A percentile compares a stretch with the other conserved stretches of the same genome.
Conservation (phyloP, 2,329 filamentous ascomycete species). For the Diplodia mutila region DNA sequence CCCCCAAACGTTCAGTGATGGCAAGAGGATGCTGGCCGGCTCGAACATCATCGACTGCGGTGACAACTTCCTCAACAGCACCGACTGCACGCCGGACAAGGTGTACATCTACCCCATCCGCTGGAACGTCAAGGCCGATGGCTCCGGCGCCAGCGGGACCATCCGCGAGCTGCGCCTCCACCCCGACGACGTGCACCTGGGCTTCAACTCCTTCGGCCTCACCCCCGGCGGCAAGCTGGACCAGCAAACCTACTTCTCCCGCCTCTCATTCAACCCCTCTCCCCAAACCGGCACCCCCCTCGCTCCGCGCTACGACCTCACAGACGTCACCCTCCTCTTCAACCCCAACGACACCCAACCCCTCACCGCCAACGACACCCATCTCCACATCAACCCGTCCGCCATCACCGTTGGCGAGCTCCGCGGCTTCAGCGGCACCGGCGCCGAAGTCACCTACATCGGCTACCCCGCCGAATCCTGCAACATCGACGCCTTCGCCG, state of each 20-base stretch:
- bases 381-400: slow-evolving; percentile 38
- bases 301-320: slow-evolving; percentile 45
- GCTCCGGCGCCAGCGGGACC: slow-evolving; percentile 37
- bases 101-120: slow-evolving; percentile 49
- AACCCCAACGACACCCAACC: slow-evolving; percentile 31
- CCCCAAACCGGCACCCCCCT: slow-evolving; percentile 38
- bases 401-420: slow-evolving; percentile 49
- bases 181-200: slow-evolving; percentile 51
- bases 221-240: slow-evolving; percentile 31
- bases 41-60: slow-evolving; percentile 45
- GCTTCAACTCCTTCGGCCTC: slow-evolving; percentile 46
- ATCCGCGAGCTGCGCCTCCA: slow-evolving; percentile 52
- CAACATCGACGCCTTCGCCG: slow-evolving; percentile 53
- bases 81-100: slow-evolving; percentile 44
- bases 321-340: slow-evolving; percentile 44
- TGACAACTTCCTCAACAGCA: slow-evolving; percentile 37
- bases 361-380: slow-evolving; percentile 32
- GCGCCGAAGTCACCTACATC: slow-evolving; percentile 49
- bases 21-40: slow-evolving; percentile 42
- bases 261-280: slow-evolving; percentile 47
- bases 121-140: slow-evolving; percentile 42
- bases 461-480: slow-evolving; percentile 47
- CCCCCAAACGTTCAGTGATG: slow-evolving; percentile 49
- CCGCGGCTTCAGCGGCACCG: slow-evolving; percentile 50
- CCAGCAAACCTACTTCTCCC: slow-evolving; percentile 42